These are phyloP conservation scores for Saccharomycopsis fodiens DNA, from an alignment of 805 yeast genomes.

Conservation along the genomic window DNA sequence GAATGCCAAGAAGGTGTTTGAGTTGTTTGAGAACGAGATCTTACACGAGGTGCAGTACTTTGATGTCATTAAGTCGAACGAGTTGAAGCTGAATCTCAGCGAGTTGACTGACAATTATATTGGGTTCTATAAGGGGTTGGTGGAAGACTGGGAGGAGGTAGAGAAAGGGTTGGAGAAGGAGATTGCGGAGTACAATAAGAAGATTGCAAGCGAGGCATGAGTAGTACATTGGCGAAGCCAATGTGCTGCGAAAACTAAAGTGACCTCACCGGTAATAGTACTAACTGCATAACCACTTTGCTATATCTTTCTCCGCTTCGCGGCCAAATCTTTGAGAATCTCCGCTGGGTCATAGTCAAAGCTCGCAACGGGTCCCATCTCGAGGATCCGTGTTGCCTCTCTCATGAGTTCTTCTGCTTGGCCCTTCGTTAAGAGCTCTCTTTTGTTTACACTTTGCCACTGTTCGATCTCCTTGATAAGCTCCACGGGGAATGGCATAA, in stretches of 20 bases:
- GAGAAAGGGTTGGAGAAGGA: conserved; percentile 30
- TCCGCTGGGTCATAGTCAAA: background rate
- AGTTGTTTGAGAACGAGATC: conserved; percentile 49
- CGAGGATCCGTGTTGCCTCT: background rate
- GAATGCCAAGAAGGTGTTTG: conserved; percentile 42
- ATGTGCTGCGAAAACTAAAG: too few species aligned
- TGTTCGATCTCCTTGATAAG: conserved; percentile 7
- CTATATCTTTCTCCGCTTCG: background rate
- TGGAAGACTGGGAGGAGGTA: conserved; percentile 62
- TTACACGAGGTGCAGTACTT: conserved; percentile 55
- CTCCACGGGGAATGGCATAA: conserved; percentile 13
- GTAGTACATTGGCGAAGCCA: too few species aligned
- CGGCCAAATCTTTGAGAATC: background rate
- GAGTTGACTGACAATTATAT: conserved; percentile 73
- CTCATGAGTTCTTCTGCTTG: background rate
- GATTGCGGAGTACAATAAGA: conserved; percentile 8
- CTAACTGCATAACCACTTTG: too few species aligned
- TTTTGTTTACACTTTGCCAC: conserved; percentile 8
- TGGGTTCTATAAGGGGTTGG: conserved; percentile 58
- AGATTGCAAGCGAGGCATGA: background rate
- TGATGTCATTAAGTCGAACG: conserved; percentile 72
- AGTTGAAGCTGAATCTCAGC: conserved; percentile 62
- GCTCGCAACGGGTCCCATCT: too few species aligned
- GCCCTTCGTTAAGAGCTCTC: conserved; percentile 2
- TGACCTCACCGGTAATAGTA: too few species aligned